These are phyloP conservation scores for Shiraia sp. DNA, from an alignment of 2,329 filamentous ascomycete genomes.

Conservation along the genomic window DNA sequence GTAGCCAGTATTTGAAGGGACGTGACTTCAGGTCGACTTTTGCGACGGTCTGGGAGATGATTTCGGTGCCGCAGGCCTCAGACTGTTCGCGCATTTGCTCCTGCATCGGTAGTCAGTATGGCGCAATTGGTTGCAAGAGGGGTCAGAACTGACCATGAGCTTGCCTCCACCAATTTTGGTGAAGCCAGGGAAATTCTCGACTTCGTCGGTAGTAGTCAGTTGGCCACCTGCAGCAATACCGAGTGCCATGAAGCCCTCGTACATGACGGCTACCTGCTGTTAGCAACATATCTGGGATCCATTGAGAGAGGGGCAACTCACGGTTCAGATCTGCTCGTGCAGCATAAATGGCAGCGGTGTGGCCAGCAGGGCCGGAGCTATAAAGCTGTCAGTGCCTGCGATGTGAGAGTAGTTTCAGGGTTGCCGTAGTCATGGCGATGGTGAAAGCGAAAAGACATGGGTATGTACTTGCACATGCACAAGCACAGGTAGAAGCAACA, in stretches of 20 bases:
- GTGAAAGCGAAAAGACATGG: conserved; percentile 6
- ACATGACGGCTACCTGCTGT: conserved; percentile 71
- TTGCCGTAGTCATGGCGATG: conserved; percentile 9
- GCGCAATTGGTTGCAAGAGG: not conserved
- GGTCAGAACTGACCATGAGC: conserved; percentile 68
- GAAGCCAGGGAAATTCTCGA: conserved; percentile 98
- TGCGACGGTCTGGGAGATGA: conserved; percentile 89
- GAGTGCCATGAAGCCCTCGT: conserved; percentile 97
- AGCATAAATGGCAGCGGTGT: conserved; percentile 96
- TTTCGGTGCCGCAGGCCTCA: conserved; percentile 86
- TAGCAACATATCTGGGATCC: conserved; percentile 8
- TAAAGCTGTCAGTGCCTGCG: conserved; percentile 25
- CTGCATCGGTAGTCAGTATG: conserved; percentile 41
- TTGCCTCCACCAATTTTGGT: conserved; percentile 83
- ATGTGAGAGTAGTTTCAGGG: conserved; percentile 19
- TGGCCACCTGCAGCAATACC: conserved; percentile 95
- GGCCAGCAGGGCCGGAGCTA: conserved; percentile 94
- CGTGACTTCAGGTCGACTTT: conserved; percentile 80
- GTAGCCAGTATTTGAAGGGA: conserved; percentile 85
- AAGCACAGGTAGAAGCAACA: not conserved
- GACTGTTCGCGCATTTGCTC: conserved; percentile 94
- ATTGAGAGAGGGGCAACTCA: conserved; percentile 47
- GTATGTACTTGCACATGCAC: no score
- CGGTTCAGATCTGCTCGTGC: conserved; percentile 90
- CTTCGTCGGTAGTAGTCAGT: conserved; percentile 95